These are phyloP conservation scores for Claviceps lovelessii DNA, from an alignment of 2,329 filamentous ascomycete species.

Conservation along the genomic window DNA sequence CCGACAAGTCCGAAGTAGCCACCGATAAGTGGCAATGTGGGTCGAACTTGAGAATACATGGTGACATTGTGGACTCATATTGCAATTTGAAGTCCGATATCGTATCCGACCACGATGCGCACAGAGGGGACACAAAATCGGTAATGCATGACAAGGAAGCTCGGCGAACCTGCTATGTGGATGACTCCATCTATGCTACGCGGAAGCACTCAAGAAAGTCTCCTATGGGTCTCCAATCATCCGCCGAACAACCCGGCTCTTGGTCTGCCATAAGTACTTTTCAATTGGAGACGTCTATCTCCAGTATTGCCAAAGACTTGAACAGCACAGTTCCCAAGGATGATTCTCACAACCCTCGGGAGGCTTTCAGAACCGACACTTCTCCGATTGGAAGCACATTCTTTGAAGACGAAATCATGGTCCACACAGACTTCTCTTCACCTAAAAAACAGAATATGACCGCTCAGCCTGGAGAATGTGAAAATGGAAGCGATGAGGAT, in stretches of 20 bases:
- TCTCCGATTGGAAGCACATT: slow-evolving; percentile 34
- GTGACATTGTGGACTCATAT: slow-evolving; percentile 32
- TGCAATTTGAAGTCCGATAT: slow-evolving; percentile 32
- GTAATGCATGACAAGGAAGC: background rate
- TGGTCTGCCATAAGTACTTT: slow-evolving; percentile 47
- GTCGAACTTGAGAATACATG: slow-evolving; percentile 26
- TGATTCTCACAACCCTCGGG: background rate
- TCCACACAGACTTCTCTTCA: slow-evolving; percentile 13
- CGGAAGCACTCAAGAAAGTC: slow-evolving; percentile 15
- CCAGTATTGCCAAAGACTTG: background rate
- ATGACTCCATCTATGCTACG: background rate
- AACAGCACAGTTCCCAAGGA: background rate
- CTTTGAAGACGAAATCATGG: slow-evolving; percentile 48
- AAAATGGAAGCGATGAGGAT: slow-evolving; percentile 15
- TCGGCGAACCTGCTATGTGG: background rate
- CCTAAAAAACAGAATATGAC: slow-evolving; percentile 7
- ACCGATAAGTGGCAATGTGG: slow-evolving; percentile 1
- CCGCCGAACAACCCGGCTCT: slow-evolving; percentile 44
- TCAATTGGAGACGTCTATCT: slow-evolving; percentile 6
- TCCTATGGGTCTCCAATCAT: slow-evolving; percentile 44
- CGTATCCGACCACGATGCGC: slow-evolving; percentile 40
- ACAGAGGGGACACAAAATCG: slow-evolving; percentile 12
- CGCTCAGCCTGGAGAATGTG: slow-evolving; percentile 6
- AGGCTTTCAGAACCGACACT: slow-evolving; percentile 12
- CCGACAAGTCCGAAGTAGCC: background rate